phyloP scores from a whole-genome alignment of 176 grass and related monocot genomes.

The Avena eriantha region DNA sequence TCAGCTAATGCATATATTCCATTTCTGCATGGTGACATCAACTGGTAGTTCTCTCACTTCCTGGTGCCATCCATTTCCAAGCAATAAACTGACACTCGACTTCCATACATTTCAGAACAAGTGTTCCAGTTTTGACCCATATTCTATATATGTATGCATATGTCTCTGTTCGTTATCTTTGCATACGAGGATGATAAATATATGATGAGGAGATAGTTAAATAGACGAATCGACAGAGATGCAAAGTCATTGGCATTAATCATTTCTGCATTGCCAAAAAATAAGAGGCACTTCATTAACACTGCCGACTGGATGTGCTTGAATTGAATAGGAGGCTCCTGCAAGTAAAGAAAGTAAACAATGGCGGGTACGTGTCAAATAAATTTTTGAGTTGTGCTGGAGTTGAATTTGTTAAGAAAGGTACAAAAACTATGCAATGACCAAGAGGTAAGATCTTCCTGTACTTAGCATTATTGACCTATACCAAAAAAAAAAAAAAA shows the following conservation, averaged over 20 bases:
- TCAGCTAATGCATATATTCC: not conserved
- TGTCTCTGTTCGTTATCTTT: not conserved
- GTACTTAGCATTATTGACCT: no score
- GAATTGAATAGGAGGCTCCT: not conserved
- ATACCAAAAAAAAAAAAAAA: no score
- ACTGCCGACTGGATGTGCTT: not conserved
- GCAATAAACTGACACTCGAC: not conserved
- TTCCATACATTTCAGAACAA: not conserved
- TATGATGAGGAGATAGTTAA: not conserved
- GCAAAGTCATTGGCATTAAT: not conserved
- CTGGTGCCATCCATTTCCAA: not conserved
- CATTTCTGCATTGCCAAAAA: not conserved
- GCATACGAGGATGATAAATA: not conserved
- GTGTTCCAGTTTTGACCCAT: not conserved
- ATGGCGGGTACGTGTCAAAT: no score
- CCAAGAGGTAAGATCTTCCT: no score
- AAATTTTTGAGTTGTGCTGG: no score
- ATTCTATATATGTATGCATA: no score
- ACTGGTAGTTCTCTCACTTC: not conserved
- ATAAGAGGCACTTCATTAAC: not conserved
- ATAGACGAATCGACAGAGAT: not conserved
- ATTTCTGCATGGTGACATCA: not conserved
- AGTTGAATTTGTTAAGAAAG: no score
- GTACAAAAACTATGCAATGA: no score
- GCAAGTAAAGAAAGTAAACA: not conserved